Percentiles rank a stretch among this genome's conserved stretches.
phyloP scores from a whole-genome alignment of 2,329 filamentous ascomycete species.

The Westerdykella sp. region DNA sequence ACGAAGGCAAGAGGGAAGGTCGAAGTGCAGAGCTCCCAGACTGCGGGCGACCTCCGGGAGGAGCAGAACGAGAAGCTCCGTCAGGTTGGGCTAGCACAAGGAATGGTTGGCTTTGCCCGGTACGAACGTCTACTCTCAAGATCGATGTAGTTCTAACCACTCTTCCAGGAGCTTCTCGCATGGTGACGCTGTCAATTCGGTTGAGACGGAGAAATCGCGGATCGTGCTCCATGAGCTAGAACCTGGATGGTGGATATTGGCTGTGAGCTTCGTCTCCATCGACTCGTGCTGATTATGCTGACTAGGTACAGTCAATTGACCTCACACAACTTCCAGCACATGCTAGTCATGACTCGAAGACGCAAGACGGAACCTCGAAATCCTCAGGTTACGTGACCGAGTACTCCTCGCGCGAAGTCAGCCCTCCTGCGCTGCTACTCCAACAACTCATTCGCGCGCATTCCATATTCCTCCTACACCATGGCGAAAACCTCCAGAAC shows the following conservation, averaged over 20 bases:
- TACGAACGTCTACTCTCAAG: conserved; percentile 26
- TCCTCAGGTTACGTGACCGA: conserved; percentile 50
- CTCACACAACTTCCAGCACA: conserved; percentile 63
- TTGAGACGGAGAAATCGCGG: conserved; percentile 86
- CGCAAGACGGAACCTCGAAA: conserved; percentile 8
- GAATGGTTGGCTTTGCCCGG: conserved; percentile 87
- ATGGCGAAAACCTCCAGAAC: conserved; percentile 65
- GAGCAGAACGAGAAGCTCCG: conserved; percentile 80
- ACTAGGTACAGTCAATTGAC: conserved; percentile 60
- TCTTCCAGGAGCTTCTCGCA: conserved; percentile 66
- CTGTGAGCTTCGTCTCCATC: conserved; percentile 50
- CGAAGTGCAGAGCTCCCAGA: conserved; percentile 22
- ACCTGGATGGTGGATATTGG: conserved; percentile 89
- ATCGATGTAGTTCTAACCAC: conserved; percentile 9
- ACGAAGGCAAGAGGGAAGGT: conserved; percentile 26
- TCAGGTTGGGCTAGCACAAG: conserved; percentile 92
- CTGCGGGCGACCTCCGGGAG: conserved; percentile 43
- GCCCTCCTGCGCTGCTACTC: conserved; percentile 69
- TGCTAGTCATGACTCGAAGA: conserved; percentile 29
- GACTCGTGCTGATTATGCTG: conserved; percentile 5
- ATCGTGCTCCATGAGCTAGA: conserved; percentile 85
- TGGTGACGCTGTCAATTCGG: conserved; percentile 68
- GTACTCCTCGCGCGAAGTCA: conserved; percentile 86
- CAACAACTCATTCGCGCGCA: conserved; percentile 80
- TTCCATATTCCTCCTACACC: conserved; percentile 78